Evolutionary conservation across 345 rosid genomes (phyloP).

Genomic region (Zanthoxylum bungeanum): DNA sequence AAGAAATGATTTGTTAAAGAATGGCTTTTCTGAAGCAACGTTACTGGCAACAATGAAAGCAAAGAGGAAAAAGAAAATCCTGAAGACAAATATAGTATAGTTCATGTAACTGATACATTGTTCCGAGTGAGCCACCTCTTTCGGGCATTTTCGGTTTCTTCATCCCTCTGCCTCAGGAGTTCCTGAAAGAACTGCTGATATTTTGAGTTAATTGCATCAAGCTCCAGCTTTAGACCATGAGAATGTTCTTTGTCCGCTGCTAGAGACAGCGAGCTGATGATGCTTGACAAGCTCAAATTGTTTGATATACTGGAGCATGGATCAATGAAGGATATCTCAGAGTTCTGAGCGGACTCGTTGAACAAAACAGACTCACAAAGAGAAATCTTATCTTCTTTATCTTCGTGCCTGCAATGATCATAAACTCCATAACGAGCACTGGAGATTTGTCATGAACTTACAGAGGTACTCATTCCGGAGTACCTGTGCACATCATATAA

Average conservation of each 20-base stretch:
- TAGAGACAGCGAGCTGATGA: slow-evolving; percentile 32
- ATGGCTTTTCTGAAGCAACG: neutral
- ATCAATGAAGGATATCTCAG: slow-evolving; percentile 31
- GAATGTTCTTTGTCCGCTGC: slow-evolving; percentile 34
- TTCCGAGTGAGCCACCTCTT: slow-evolving; percentile 58
- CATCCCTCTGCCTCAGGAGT: slow-evolving; percentile 60
- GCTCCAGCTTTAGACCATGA: slow-evolving; percentile 50
- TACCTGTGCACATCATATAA: no score
- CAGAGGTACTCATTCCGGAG: no score
- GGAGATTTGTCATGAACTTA: no score
- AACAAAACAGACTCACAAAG: slow-evolving; percentile 18
- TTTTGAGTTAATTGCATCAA: slow-evolving; percentile 47
- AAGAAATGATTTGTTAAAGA: neutral
- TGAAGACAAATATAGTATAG: neutral
- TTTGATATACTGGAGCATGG: slow-evolving; percentile 43
- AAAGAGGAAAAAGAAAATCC: neutral
- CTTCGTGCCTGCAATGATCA: slow-evolving; percentile 16
- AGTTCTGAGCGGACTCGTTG: slow-evolving; percentile 24
- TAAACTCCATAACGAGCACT: slow-evolving; percentile 14
- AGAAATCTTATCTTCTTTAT: neutral
- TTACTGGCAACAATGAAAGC: neutral
- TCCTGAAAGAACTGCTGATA: slow-evolving; percentile 54
- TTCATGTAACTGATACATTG: slow-evolving; percentile 30
- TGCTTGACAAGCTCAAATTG: slow-evolving; percentile 31
- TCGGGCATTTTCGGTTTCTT: slow-evolving; percentile 54